Percentiles rank a stretch among this genome's conserved stretches.
phyloP scores from a whole-genome alignment of 2,329 filamentous ascomycete species.

The Escovopsis sp. region DNA sequence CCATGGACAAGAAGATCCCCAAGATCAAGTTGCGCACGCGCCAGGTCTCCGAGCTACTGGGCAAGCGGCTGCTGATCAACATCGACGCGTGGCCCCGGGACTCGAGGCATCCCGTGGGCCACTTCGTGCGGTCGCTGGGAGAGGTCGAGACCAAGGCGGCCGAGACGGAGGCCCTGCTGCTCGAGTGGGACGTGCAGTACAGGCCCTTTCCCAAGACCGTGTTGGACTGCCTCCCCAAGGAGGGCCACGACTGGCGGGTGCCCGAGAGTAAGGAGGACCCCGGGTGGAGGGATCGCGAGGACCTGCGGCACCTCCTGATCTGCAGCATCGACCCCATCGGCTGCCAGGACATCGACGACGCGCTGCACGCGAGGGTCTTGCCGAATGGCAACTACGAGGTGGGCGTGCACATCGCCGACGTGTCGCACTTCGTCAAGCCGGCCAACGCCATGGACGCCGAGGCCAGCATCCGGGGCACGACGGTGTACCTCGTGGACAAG shows the following conservation, averaged over 20 bases:
- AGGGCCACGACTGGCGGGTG: slow-evolving; percentile 90
- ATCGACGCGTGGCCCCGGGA: slow-evolving; percentile 94
- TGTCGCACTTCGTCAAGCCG: slow-evolving; percentile 97
- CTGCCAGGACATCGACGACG: slow-evolving; percentile 97
- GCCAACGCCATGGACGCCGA: slow-evolving; percentile 95
- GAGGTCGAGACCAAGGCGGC: slow-evolving; percentile 95
- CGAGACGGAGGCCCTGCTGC: slow-evolving; percentile 82
- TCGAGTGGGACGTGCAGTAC: slow-evolving; percentile 97
- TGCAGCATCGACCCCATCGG: slow-evolving; percentile 96
- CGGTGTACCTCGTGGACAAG: slow-evolving; percentile 95
- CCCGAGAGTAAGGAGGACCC: slow-evolving; percentile 64
- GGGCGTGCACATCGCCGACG: slow-evolving; percentile 95
- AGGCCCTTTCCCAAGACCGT: slow-evolving; percentile 93
- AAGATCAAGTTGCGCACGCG: slow-evolving; percentile 89
- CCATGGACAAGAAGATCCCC: slow-evolving; percentile 95
- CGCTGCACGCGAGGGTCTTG: slow-evolving; percentile 69
- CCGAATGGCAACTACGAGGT: slow-evolving; percentile 93
- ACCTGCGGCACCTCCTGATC: slow-evolving; percentile 72
- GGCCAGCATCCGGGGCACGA: slow-evolving; percentile 85
- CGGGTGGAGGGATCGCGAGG: slow-evolving; percentile 73
- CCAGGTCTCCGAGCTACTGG: slow-evolving; percentile 75
- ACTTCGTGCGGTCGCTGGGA: slow-evolving; percentile 84
- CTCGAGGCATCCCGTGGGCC: slow-evolving; percentile 79
- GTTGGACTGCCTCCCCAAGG: slow-evolving; percentile 75
- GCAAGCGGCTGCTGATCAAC: slow-evolving; percentile 81